A percentile compares a stretch with the other conserved stretches of the same genome.
Conservation (phyloP, 2,329 filamentous ascomycete species). For the Claviceps sp. region DNA sequence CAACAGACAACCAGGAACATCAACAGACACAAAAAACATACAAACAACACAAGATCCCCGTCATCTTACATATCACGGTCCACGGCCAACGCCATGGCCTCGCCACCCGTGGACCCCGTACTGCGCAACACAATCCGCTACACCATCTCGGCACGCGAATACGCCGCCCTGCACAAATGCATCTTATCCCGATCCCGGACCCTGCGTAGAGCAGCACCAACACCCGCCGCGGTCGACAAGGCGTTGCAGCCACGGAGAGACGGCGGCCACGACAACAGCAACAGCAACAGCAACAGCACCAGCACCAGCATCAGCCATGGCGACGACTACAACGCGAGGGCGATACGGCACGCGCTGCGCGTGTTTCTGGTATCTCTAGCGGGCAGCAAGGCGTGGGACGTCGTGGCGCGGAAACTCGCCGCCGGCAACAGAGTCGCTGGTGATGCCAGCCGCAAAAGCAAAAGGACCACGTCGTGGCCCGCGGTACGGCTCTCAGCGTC, state of each 20-base stretch:
- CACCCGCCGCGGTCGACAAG: constrained; percentile 38
- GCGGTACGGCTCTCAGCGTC: constrained; percentile 70
- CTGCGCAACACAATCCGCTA: constrained; percentile 78
- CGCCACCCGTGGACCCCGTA: constrained; percentile 44
- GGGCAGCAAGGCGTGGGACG: constrained; percentile 48
- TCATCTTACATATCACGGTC: no score
- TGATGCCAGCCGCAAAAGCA: no score
- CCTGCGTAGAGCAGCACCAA: constrained; percentile 40
- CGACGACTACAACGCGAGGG: constrained; percentile 57
- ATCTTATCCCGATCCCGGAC: constrained; percentile 58
- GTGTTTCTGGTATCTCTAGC: constrained; percentile 53
- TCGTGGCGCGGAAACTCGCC: constrained; percentile 35
- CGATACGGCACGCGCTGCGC: constrained; percentile 56
- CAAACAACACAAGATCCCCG: neutral
- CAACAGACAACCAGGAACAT: no score
- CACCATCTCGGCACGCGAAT: constrained; percentile 74
- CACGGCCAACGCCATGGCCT: neutral
- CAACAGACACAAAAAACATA: no score
- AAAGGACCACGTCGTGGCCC: constrained; percentile 35
- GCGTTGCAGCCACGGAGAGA: constrained; percentile 17
- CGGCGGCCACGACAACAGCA: constrained; percentile 6
- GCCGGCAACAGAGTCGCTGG: constrained; percentile 26
- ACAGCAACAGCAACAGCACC: constrained; percentile 41
- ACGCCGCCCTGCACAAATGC: constrained; percentile 71
- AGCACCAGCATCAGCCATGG: constrained; percentile 27